phyloP scores from a whole-genome alignment of 2,329 filamentous ascomycete genomes.

The Allantophomopsis lycopodina region DNA sequence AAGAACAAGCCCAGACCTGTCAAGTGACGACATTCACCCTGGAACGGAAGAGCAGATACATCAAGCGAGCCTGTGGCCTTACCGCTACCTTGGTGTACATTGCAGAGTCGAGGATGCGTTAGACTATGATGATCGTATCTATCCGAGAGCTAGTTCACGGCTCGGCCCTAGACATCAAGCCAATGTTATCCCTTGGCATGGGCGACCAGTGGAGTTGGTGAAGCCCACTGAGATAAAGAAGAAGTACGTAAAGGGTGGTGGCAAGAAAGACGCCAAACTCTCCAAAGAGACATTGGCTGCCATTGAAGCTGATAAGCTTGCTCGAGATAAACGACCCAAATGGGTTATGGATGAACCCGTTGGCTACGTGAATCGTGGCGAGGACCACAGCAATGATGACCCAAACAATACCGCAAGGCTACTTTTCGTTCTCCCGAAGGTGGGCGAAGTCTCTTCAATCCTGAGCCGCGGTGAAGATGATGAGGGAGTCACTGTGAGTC shows the following conservation, averaged over 20 bases:
- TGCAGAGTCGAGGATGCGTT: conserved; percentile 90
- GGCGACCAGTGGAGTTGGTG: conserved; percentile 76
- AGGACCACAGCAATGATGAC: conserved; percentile 59
- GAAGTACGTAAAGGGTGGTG: conserved; percentile 45
- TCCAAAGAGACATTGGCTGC: conserved; percentile 70
- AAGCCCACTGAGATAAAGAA: conserved; percentile 81
- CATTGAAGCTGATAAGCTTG: conserved; percentile 68
- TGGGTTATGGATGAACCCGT: conserved; percentile 87
- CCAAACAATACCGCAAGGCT: conserved; percentile 61
- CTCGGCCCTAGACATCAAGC: conserved; percentile 88
- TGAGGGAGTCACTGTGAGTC: conserved; percentile 21
- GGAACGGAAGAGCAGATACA: conserved; percentile 79
- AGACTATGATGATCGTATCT: conserved; percentile 95
- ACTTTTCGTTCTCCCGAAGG: conserved; percentile 60
- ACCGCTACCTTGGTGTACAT: conserved; percentile 89
- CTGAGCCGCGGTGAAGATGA: conserved; percentile 23
- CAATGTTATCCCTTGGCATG: conserved; percentile 72
- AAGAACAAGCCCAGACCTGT: conserved; percentile 47
- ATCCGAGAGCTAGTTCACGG: conserved; percentile 86
- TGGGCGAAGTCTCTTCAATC: conserved; percentile 15
- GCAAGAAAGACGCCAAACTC: conserved; percentile 62
- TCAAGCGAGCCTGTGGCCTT: conserved; percentile 90
- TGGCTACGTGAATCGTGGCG: conserved; percentile 75
- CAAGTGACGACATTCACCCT: conserved; percentile 40
- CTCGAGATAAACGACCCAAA: conserved; percentile 71